These are phyloP conservation scores for Tylopilus felleus DNA, from an alignment of 768 basidiomycete genomes.

Conservation along the genomic window DNA sequence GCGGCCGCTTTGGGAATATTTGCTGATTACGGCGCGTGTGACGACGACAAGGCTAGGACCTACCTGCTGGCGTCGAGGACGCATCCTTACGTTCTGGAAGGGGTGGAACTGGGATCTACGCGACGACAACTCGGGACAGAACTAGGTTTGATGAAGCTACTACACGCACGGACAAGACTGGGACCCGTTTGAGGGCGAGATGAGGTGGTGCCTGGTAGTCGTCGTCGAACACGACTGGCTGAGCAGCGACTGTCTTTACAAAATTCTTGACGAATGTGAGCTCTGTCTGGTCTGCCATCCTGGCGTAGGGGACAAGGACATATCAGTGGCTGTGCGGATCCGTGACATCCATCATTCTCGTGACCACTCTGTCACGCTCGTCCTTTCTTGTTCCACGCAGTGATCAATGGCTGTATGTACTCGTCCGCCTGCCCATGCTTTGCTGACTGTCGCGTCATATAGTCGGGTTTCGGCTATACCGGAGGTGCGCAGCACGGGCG, in stretches of 20 bases:
- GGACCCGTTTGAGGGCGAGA: constrained; percentile 64
- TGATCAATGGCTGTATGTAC: constrained; percentile 39
- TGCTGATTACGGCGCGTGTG: constrained; percentile 11
- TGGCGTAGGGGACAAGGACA: not conserved
- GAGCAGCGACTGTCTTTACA: constrained; percentile 57
- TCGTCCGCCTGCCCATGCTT: not conserved
- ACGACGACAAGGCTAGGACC: not conserved
- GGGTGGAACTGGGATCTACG: constrained; percentile 56
- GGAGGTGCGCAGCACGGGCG: constrained; percentile 45
- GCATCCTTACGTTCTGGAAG: constrained; percentile 51
- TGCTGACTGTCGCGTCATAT: constrained; percentile 12
- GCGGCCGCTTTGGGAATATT: constrained; percentile 10
- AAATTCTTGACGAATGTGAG: constrained; percentile 65
- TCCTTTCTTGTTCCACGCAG: constrained; percentile 3
- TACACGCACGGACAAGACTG: constrained; percentile 58
- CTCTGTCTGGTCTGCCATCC: constrained; percentile 56
- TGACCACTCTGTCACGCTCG: constrained; percentile 22
- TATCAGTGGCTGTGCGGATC: constrained; percentile 21
- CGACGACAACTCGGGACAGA: constrained; percentile 6
- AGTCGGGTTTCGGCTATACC: constrained; percentile 67
- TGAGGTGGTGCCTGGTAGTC: constrained; percentile 74
- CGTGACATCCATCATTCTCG: constrained; percentile 17
- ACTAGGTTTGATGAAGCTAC: not conserved
- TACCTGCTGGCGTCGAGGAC: constrained; percentile 33
- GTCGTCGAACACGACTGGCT: constrained; percentile 66